Percentiles rank a stretch among this genome's conserved stretches.
Conservation (phyloP, 495 filamentous ascomycete genomes). For the Letharia columbiana region DNA sequence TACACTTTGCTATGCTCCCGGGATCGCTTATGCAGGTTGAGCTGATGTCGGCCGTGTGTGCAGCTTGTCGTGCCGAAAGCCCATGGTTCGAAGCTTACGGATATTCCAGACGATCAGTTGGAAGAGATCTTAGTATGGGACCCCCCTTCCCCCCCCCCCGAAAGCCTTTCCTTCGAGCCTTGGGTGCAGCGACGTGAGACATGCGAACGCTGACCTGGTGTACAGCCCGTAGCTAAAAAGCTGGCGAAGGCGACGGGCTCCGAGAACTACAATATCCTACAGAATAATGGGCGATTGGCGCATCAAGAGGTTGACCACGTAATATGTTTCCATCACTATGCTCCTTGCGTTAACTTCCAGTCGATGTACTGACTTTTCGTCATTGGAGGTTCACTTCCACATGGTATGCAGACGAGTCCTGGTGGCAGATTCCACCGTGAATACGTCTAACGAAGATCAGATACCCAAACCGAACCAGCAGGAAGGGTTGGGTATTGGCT, state of each 20-base stretch:
- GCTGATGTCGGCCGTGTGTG: slow-evolving; percentile 4
- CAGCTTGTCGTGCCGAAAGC: slow-evolving; percentile 94
- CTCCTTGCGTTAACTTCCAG: background rate
- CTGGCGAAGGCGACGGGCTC: slow-evolving; percentile 70
- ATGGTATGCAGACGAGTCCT: slow-evolving; percentile 51
- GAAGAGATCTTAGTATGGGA: slow-evolving; percentile 66
- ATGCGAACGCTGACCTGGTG: background rate
- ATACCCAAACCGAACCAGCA: slow-evolving; percentile 89
- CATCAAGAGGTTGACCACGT: slow-evolving; percentile 95
- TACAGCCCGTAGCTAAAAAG: slow-evolving; percentile 76
- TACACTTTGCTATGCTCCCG: background rate
- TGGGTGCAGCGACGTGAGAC: background rate
- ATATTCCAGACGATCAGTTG: slow-evolving; percentile 87
- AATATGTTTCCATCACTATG: slow-evolving; percentile 27
- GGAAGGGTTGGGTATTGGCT: slow-evolving; percentile 72
- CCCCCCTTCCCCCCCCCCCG: background rate
- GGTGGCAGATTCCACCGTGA: background rate
- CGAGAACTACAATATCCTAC: slow-evolving; percentile 81
- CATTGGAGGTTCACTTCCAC: slow-evolving; percentile 74
- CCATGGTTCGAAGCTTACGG: slow-evolving; percentile 86
- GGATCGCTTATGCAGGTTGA: background rate
- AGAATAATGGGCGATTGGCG: slow-evolving; percentile 92
- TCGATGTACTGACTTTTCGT: background rate
- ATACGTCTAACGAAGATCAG: slow-evolving; percentile 32
- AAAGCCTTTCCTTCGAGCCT: background rate